Evolutionary conservation across 1,284 basidiomycete genomes (phyloP), one percentile per base, ranked within the genome.

Genomic region (Xerocomus amazonicus): DNA sequence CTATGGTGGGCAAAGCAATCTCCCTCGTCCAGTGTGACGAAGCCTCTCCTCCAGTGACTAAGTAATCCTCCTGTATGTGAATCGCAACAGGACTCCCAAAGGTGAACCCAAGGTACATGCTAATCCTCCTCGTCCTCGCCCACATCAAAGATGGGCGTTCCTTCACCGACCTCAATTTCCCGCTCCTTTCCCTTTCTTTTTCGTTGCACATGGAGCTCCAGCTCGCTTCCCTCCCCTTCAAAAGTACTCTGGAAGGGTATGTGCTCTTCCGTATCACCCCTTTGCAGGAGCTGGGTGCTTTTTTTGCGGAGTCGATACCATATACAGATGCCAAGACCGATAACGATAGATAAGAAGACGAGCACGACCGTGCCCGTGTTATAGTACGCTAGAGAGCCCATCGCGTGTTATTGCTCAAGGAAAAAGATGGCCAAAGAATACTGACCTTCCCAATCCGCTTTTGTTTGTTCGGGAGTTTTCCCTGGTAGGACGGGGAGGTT

Each of bases 291-390:
- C 50, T 72, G 73, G 26, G 83, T 60, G 48, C 62, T 60, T 52
- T 75, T 68, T 53, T 71, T 73, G 43, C 80, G 73, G 9, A 87
- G 77, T 17, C 77, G 67, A 68, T 81, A 86, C 78, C 87, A 89
- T 48, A 92, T 68, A 67, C 87, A 90, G 14, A 76, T 69, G 0
- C 83, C 91, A 37, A 94, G 77, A n/a, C 75, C 77, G 9, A 84
- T 65, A 23, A 79, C 76, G 52, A 97, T 79, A 40, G 97, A 69
- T 4, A 91, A 63, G 34, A 97, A 76, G 29, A 97, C 83, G 23
- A 96, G 73, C 2, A 90, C 84, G 1, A 89, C 89, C 0, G 91
- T 93, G 9, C 91, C 90, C 17, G 92, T 89, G 57, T 97, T 96
- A 69, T 95, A 97, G 67, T 93, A 93, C 14, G 89, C 91, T 87